These are phyloP conservation scores for Tuber magnatum DNA, from an alignment of 495 filamentous ascomycete genomes.

Conservation along the genomic window DNA sequence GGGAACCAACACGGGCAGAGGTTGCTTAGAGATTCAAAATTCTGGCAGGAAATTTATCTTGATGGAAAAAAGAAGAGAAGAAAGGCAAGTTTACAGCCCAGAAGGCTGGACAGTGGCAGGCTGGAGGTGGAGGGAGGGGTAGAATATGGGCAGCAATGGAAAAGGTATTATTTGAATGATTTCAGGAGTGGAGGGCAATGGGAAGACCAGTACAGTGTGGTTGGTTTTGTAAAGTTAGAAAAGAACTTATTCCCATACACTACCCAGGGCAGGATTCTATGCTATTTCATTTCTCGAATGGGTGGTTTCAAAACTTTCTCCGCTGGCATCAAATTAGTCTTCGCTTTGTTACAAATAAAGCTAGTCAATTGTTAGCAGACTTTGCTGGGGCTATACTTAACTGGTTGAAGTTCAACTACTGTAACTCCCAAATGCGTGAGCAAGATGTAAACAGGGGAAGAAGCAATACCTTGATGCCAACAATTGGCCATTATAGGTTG, in stretches of 20 bases:
- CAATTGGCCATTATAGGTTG: no score
- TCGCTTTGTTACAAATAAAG: neutral
- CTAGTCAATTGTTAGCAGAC: neutral
- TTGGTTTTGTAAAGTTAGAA: neutral
- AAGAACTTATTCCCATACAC: neutral
- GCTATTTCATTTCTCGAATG: neutral
- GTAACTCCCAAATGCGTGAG: neutral
- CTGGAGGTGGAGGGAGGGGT: neutral
- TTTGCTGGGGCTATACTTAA: neutral
- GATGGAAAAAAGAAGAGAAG: neutral
- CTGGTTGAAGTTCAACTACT: neutral
- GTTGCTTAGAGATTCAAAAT: no score
- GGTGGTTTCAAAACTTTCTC: neutral
- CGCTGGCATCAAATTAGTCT: neutral
- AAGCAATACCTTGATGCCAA: neutral
- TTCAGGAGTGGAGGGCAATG: neutral
- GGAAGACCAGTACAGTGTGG: neutral
- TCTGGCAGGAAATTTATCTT: no score
- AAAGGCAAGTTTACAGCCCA: neutral
- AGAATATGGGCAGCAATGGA: neutral
- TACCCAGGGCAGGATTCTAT: neutral
- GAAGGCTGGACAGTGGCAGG: neutral
- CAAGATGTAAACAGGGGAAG: neutral
- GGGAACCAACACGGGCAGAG: no score
- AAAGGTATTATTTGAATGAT: neutral